Evolutionary conservation across 2,329 filamentous ascomycete species (phyloP), one percentile per base, ranked within the genome.

Genomic region (Cladophialophora yegresii): DNA sequence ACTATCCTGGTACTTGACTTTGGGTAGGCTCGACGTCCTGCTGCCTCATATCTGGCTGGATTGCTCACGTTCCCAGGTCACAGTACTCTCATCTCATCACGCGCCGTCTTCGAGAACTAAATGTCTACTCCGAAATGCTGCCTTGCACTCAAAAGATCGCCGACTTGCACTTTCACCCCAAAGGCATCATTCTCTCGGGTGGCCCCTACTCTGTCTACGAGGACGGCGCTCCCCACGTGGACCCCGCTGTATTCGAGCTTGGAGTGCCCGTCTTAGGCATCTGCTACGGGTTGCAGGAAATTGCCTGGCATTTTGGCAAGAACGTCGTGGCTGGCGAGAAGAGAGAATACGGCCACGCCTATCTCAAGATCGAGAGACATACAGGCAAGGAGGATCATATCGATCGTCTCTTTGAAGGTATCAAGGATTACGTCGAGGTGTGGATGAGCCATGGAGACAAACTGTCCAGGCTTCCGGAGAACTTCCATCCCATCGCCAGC

Each of bases 381-480:
- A 76, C 76, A 66, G 83, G 83, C 68, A 80, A 82, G 56, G 78
- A 81, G 68, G 76, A 80, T 54, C 87, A 92, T 72, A 87, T 90
- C 70, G 89, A 96, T 75, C 83, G 84, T 54, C 86, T 98, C 23
- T 97, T 97, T 77, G 82, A 86, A 30, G 91, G 87, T 16, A 74
- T 96, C 10, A 89, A 87, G 64, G 87, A 90, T 66, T 80, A 85
- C 58, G 82, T 91, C 72, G 83, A 89, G 66, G 86, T 91, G 13
- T 93, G 86, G 84, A 97, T 97, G 93, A 90, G 86, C 70, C 93
- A 98, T 76, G 88, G 87, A 64, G 92, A 97, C 79, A 96, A 96
- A 82, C 84, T 98, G 10, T 84, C 83, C 45, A 80, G 84, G 61
- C 81, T 96, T 45, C 93, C 93, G 8, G 80, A 88, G 40, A 85